Evolutionary conservation across 306 rosid genomes (phyloP), one percentile per base, ranked within the genome.

Genomic region (Ochetophila trinervis): DNA sequence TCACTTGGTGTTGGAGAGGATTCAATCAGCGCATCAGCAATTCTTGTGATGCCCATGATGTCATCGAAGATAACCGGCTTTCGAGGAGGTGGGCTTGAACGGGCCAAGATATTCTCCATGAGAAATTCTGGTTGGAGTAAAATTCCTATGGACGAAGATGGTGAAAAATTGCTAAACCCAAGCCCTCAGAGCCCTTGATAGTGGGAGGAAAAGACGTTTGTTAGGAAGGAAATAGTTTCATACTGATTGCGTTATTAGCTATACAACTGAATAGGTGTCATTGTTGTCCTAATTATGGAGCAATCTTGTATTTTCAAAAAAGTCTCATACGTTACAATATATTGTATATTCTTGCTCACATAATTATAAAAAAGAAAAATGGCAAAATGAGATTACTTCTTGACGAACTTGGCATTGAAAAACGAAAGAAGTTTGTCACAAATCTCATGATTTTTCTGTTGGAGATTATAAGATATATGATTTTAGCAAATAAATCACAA

Each of bases 21-120:
- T 76, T 82, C 99, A 47, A 87, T 93, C 16, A 76, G 78, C 67
- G 91, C 99, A 64, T 93, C 99, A 24, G 88, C 97, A 45, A 87
- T 87, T 63, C 80, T 93, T 58, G 97, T 84, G 84, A 93, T 93
- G 99, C 99, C 99, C 10, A 93, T 93, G 97, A 83, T 90, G 82
- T 93, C 99, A 53, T 93, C 99, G 5, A 93, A 82, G 80, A 81
- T 93, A 73, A 93, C 89, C 3, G 99, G 99, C 60, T 93, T 89
- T 72, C 84, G 98, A 81, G 96, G 98, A 53, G 78, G 61, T 18
- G 94, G 85, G 35, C 75, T 87, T 2, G 96, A 93, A 64, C 80
- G 90, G 36, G 66, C 85, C 1, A 84, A 83, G 86, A 57, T 84
- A 18, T 76, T 92, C 69, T 77, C 90, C 20, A 76, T 80, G 85